phyloP scores from a whole-genome alignment of 2,329 filamentous ascomycete genomes.

The Fonsecaea monophora region DNA sequence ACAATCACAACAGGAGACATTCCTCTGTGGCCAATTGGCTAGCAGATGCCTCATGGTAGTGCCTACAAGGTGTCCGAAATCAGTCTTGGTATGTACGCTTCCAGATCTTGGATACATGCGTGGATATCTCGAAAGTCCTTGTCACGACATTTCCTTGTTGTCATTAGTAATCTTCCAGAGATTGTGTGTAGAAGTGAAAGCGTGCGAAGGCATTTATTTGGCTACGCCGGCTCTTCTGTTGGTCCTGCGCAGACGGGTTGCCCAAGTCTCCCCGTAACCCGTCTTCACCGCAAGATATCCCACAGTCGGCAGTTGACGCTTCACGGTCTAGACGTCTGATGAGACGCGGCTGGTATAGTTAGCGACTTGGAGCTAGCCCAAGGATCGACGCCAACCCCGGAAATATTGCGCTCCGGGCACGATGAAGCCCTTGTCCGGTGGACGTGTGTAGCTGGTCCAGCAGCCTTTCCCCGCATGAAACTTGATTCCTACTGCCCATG shows the following conservation, averaged over 20 bases:
- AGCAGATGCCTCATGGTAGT: not conserved
- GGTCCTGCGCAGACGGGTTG: not conserved
- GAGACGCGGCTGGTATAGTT: not conserved
- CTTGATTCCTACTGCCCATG: not conserved
- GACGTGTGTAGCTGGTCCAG: not conserved
- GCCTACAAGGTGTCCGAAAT: not conserved
- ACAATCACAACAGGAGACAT: too few species aligned
- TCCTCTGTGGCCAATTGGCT: too few species aligned
- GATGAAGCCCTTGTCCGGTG: slow-evolving; percentile 5
- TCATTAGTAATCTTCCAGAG: not conserved
- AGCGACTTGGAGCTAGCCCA: not conserved
- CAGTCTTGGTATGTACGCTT: not conserved
- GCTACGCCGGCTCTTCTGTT: not conserved
- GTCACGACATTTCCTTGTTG: not conserved
- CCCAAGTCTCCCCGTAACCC: not conserved
- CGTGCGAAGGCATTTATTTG: not conserved
- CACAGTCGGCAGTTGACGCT: slow-evolving; percentile 1
- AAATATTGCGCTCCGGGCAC: not conserved
- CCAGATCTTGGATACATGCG: not conserved
- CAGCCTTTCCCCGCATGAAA: not conserved
- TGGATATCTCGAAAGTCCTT: too few species aligned
- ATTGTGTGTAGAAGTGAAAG: not conserved
- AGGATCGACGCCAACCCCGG: not conserved
- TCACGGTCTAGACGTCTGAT: not conserved
- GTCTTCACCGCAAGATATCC: not conserved